These are phyloP conservation scores for Macrolepiota fuliginosa DNA, from an alignment of 768 basidiomycete species.

Conservation along the genomic window DNA sequence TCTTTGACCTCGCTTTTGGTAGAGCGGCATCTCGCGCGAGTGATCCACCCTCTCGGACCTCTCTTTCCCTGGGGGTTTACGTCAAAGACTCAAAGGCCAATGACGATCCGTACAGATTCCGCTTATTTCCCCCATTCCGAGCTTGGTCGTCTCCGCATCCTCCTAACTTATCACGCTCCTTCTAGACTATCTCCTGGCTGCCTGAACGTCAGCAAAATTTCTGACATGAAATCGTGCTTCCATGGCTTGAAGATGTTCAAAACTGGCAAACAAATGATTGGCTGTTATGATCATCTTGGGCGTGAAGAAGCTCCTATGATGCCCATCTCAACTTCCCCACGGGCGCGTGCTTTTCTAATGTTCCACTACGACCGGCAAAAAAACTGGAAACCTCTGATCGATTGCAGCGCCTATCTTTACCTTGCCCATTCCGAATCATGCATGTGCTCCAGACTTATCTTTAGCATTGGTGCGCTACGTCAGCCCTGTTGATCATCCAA, in stretches of 20 bases:
- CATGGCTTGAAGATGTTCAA: neutral
- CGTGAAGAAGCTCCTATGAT: neutral
- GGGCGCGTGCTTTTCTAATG: slow-evolving; percentile 9
- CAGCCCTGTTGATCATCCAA: neutral
- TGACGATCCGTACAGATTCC: neutral
- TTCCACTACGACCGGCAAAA: slow-evolving; percentile 6
- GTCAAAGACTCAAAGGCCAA: neutral
- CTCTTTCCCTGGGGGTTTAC: slow-evolving; percentile 1
- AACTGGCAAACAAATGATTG: neutral
- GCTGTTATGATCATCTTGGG: neutral
- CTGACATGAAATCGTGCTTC: neutral
- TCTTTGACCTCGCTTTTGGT: neutral
- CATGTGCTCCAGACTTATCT: neutral
- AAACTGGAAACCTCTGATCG: neutral
- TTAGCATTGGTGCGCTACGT: neutral
- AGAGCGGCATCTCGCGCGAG: no score
- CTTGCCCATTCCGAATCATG: neutral
- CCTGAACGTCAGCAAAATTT: slow-evolving; percentile 5
- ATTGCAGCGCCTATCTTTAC: neutral
- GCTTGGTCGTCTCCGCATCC: neutral
- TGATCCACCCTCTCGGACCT: neutral
- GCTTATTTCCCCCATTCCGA: neutral
- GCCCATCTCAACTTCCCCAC: neutral
- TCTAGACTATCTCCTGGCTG: slow-evolving; percentile 2
- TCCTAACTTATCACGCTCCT: neutral